Evolutionary conservation across 1,139 yeast genomes (phyloP), one percentile per base, ranked within the genome.

Genomic region (Pichiaceae sp.): DNA sequence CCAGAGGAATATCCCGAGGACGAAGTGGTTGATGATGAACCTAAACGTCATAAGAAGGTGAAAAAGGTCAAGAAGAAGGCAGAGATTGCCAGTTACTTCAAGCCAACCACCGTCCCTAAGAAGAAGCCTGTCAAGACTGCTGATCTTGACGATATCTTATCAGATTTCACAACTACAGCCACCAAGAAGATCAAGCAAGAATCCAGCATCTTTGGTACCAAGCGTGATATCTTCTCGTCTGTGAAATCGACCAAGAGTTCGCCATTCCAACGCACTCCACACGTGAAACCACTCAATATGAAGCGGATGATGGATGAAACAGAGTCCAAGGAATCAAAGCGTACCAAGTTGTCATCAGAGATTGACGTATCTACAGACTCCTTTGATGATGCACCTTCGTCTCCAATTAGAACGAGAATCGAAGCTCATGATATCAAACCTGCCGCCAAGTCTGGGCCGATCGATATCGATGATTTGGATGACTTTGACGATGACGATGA

Each of bases 61-160:
- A 54, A 56, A 29, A 68, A 70, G 44, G 68, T 67, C 23, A 64
- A 66, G 45, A 70, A 67, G 36, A 70, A 75, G 2, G 66, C 68
- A 33, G 72, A 74, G 40, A 75, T 78, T 40, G 67, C 70, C 49
- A 67, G 64, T 42, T 76, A 72, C 50, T 77, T 78, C 58, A 70
- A 69, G 39, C 47, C 56, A 8, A 37, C 37, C 7, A 33, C 38
- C 38, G 42, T 41, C 38, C 32, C 32, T 3, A 46, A 53, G 17
- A 59, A 57, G 40, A 60, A 60, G 40, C 62, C 57, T 16, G 43
- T 49, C 3, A 57, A 62, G 34, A 56, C 62, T 3, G 35, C 37
- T 17, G 54, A 62, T 25, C 63, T 71, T 32, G 72, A 70, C 45
- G 76, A 70, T 45, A 68, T 70, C 33, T 51, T 71, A 25, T 63